Conservation (phyloP, 2,329 filamentous ascomycete genomes). For the Colletotrichum plurivorum region DNA sequence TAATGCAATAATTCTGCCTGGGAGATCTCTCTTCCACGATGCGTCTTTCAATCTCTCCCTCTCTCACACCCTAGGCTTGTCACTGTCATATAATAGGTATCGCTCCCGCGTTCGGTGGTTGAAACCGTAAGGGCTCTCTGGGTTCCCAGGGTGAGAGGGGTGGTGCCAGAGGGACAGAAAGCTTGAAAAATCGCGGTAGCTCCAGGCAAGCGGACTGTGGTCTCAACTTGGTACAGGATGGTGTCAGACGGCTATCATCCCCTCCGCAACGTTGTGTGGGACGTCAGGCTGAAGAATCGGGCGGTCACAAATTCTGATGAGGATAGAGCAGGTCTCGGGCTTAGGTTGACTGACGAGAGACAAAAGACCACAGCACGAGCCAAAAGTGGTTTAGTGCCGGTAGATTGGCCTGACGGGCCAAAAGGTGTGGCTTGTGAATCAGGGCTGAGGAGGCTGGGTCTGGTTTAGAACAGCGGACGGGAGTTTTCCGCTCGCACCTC, state of each 20-base stretch:
- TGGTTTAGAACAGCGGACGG: too few species aligned
- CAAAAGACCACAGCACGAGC: slow-evolving; percentile 30
- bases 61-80: too few species aligned
- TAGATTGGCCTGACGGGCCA: slow-evolving; percentile 16
- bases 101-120: slow-evolving; percentile 4
- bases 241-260: slow-evolving; percentile 40
- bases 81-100: not conserved
- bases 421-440: slow-evolving; percentile 28
- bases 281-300: slow-evolving; percentile 40
- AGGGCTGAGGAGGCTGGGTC: slow-evolving; percentile 15
- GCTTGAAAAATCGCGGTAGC: slow-evolving; percentile 34
- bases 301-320: slow-evolving; percentile 41
- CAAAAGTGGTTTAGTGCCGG: slow-evolving; percentile 41
- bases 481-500: too few species aligned
- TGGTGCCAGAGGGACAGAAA: slow-evolving; percentile 22
- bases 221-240: slow-evolving; percentile 37
- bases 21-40: not conserved
- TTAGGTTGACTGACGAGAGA: slow-evolving; percentile 36
- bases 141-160: too few species aligned
- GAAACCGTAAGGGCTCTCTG: not conserved
- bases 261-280: slow-evolving; percentile 40
- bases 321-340: slow-evolving; percentile 37
- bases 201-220: slow-evolving; percentile 29
- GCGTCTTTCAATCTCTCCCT: not conserved
- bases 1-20: not conserved